Percentiles rank a stretch among this genome's conserved stretches.
Conservation (phyloP, 352 stramenopile species). For the Thraustotheca clavata region DNA sequence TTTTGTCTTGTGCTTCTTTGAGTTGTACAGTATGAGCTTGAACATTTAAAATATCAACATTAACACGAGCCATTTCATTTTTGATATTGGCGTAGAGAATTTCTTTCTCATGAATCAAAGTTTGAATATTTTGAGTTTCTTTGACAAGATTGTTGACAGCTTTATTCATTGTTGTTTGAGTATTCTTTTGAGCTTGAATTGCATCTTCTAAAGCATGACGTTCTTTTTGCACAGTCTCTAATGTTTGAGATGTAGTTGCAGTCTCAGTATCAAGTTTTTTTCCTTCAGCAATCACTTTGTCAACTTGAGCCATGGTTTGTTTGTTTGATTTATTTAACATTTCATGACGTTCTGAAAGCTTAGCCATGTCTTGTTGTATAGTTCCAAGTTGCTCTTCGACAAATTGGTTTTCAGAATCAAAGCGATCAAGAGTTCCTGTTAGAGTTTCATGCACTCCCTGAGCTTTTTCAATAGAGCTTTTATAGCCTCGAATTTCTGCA, state of each 20-base stretch:
- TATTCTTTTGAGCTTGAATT: slow-evolving; percentile 72
- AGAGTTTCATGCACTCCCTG: slow-evolving; percentile 79
- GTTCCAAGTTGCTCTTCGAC: slow-evolving; percentile 56
- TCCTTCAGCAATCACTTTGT: slow-evolving; percentile 42
- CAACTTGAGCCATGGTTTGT: slow-evolving; percentile 78
- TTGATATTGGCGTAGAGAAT: slow-evolving; percentile 77
- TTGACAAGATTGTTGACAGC: slow-evolving; percentile 87
- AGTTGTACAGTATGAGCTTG: slow-evolving; percentile 84
- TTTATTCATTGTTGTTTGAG: slow-evolving; percentile 86
- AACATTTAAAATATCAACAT: slow-evolving; percentile 89
- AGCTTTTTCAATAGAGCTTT: slow-evolving; percentile 73
- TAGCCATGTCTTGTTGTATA: slow-evolving; percentile 56
- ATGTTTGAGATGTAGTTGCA: slow-evolving; percentile 47
- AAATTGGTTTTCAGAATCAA: slow-evolving; percentile 72
- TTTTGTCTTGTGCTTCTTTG: slow-evolving; percentile 65
- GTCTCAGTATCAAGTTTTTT: slow-evolving; percentile 74
- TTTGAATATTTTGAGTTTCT: slow-evolving; percentile 61
- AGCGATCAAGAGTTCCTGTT: slow-evolving; percentile 72
- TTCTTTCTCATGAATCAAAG: slow-evolving; percentile 81
- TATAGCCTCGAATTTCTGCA: slow-evolving; percentile 83
- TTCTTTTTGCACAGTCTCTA: slow-evolving; percentile 83
- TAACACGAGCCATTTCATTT: slow-evolving; percentile 90
- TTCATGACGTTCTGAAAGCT: slow-evolving; percentile 62
- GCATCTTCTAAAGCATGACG: slow-evolving; percentile 83
- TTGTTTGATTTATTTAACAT: slow-evolving; percentile 83